Evolutionary conservation across 2,329 filamentous ascomycete genomes (phyloP), one percentile per base, ranked within the genome.

Genomic region (Talaromyces sp.): DNA sequence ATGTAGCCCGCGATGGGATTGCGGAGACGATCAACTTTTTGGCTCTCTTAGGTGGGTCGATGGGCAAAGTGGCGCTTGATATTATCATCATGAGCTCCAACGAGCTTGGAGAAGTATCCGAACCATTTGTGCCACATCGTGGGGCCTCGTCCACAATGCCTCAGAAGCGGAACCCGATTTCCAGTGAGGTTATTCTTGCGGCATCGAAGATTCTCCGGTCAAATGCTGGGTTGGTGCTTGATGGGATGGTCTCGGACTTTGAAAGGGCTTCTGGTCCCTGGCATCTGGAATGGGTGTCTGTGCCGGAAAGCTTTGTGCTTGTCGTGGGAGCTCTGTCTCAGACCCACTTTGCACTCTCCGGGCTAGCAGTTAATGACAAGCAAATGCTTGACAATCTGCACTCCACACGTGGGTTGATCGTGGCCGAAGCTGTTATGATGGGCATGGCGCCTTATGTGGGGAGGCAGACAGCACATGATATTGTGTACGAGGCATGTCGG

Each of bases 401-500:
- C 53, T 83, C 79, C 0, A 84, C 82, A 0, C 73, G 73, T 50
- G 83, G 83, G 0, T 69, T 85, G 23, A 85, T 85, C 65, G 83
- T 85, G 12, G 83, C 78, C 0, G 84, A 86, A 71, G 82, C 83
- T 2, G 81, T 86, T n/a, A 85, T 86, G 83, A 85, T 86, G 84
- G 80, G 77, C 1, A 73, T 86, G 56, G 84, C 82, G n/a, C 76
- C 78, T 16, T 73, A 79, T 69, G 72, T 83, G 47, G 83, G 83
- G 8, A 74, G 83, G 14, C 81, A 83, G 62, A 74, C 78, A 18
- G 83, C 83, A 2, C 83, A 85, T 68, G 83, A 85, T 65, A 73
- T 84, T 42, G 82, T 86, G 2, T 86, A 86, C 56, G 78, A 79
- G 63, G 82, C 82, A 1, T 86, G 83, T 67, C 79, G 77, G 63